phyloP scores from a whole-genome alignment of 305 asterid species.

The Caryopteris hybrid region DNA sequence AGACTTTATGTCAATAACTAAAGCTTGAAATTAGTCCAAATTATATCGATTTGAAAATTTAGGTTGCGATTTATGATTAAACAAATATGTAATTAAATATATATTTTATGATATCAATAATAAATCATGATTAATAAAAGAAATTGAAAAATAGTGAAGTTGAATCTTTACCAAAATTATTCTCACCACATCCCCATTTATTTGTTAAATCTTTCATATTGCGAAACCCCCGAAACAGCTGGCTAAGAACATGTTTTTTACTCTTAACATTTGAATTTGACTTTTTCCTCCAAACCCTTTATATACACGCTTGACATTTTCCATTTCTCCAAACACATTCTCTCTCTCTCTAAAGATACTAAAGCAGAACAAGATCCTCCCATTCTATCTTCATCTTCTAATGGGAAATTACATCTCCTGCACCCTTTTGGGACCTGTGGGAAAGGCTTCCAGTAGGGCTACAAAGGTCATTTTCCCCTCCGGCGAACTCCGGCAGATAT shows the following conservation, averaged over 20 bases:
- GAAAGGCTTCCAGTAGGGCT: constrained; percentile 25
- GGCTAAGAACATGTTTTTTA: background rate
- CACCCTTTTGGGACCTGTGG: constrained; percentile 29
- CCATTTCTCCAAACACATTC: constrained; percentile 4
- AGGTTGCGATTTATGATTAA: no score
- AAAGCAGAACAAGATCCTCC: background rate
- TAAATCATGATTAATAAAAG: no score
- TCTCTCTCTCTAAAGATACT: background rate
- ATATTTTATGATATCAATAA: no score
- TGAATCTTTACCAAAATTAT: constrained; percentile 14
- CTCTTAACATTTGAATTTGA: constrained; percentile 20
- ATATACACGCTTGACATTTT: constrained; percentile 3
- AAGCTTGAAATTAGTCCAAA: no score
- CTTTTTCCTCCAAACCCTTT: constrained; percentile 23
- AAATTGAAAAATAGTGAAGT: background rate
- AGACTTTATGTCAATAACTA: no score
- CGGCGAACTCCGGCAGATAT: constrained; percentile 44
- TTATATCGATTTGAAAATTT: no score
- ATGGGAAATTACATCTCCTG: constrained; percentile 68
- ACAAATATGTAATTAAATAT: no score
- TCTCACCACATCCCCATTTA: constrained; percentile 24
- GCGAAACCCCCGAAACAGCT: constrained; percentile 19
- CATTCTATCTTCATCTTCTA: background rate
- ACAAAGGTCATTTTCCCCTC: constrained; percentile 51
- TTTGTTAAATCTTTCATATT: constrained; percentile 1